Conservation (phyloP, 352 stramenopile species). For the Phytopythium sindhum region DNA sequence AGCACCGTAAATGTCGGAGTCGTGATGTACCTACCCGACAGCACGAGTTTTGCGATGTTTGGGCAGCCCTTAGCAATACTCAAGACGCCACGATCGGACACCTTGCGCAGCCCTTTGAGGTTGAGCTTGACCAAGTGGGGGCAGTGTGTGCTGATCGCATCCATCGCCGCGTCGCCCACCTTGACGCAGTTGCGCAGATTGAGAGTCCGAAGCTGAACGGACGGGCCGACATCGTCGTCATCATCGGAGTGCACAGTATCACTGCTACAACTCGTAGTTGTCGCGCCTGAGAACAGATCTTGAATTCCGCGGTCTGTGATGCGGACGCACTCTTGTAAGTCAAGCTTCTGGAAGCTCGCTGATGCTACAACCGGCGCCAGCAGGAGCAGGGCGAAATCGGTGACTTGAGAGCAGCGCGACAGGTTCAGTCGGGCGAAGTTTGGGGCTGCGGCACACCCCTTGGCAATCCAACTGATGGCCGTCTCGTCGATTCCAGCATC, state of each 20-base stretch:
- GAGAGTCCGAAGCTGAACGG: constrained; percentile 21
- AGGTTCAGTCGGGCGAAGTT: constrained; percentile 43
- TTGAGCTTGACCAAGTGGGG: constrained; percentile 43
- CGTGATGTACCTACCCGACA: constrained; percentile 51
- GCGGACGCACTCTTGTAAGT: constrained; percentile 38
- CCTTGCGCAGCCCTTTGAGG: constrained; percentile 45
- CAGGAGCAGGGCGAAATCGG: constrained; percentile 56
- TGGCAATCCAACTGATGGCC: constrained; percentile 64
- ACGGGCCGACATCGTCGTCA: constrained; percentile 2
- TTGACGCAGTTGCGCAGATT: constrained; percentile 58
- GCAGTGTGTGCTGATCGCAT: constrained; percentile 27
- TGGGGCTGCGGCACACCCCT: constrained; percentile 30
- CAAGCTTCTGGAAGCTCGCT: constrained; percentile 29
- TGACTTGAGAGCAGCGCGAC: constrained; percentile 40
- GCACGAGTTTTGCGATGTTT: constrained; percentile 29
- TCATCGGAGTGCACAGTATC: constrained; percentile 13
- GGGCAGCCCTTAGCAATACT: constrained; percentile 48
- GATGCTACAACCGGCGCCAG: constrained; percentile 37
- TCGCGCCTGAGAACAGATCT: constrained; percentile 39
- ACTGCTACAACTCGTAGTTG: constrained; percentile 11
- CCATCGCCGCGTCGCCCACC: constrained; percentile 42
- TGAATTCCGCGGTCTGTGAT: constrained; percentile 46
- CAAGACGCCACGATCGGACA: constrained; percentile 52
- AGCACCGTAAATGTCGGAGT: constrained; percentile 45
- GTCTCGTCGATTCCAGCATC: constrained; percentile 47